phyloP scores from a whole-genome alignment of 768 basidiomycete genomes.

The Pholiota conissans region DNA sequence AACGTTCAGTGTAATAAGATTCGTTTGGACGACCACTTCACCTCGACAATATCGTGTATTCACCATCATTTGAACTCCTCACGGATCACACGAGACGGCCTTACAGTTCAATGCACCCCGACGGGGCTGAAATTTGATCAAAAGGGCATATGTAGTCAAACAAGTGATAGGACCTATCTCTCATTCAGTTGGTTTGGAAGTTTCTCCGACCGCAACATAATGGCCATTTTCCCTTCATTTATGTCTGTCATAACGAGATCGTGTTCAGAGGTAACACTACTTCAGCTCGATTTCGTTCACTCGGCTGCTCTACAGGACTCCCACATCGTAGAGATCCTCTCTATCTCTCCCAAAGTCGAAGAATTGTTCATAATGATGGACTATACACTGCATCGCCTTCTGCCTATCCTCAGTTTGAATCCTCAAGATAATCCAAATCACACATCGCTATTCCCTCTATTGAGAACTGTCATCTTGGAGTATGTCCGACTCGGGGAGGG shows the following conservation, averaged over 20 bases:
- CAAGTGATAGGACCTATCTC: background rate
- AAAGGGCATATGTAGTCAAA: background rate
- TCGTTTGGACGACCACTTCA: background rate
- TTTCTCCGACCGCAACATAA: background rate
- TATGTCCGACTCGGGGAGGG: background rate
- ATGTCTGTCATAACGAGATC: background rate
- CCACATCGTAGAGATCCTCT: background rate
- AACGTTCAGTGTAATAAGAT: background rate
- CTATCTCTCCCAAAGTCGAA: background rate
- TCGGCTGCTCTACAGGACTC: background rate
- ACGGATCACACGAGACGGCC: background rate
- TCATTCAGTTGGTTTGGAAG: constrained; percentile 2
- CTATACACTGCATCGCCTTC: constrained; percentile 1
- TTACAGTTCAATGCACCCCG: background rate
- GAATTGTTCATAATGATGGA: background rate
- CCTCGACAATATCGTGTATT: background rate
- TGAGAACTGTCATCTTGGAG: background rate
- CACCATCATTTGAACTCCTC: background rate
- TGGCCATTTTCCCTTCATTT: constrained; percentile 2
- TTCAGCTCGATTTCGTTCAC: constrained; percentile 1
- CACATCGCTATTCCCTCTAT: background rate
- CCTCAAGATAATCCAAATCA: background rate
- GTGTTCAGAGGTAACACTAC: background rate
- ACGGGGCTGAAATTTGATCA: constrained; percentile 1
- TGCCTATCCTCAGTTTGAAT: background rate